phyloP scores from a whole-genome alignment of 169 alveolate genomes.

The Amoebophrya sp. region DNA sequence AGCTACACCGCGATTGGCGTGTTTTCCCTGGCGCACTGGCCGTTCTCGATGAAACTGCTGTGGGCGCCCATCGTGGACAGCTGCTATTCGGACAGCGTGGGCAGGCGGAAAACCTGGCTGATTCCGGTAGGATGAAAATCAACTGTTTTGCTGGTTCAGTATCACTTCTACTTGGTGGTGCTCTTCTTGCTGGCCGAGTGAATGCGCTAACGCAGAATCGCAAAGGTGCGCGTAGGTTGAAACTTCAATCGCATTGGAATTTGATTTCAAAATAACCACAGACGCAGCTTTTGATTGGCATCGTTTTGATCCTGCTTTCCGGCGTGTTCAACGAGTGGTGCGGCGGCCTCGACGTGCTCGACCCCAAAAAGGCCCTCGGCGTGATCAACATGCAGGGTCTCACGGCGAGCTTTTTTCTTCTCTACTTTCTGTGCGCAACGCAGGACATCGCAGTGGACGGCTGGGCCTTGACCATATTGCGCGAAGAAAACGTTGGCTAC shows the following conservation, averaged over 20 bases:
- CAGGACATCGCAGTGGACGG: constrained; percentile 91
- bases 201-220: background rate
- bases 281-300: background rate
- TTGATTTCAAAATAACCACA: background rate
- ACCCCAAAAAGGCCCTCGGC: background rate
- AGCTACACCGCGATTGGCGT: constrained; percentile 29
- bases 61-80: constrained; percentile 88
- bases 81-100: constrained; percentile 51
- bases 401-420: background rate
- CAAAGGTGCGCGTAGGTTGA: too few relatives aligned
- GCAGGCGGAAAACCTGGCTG: constrained; percentile 84
- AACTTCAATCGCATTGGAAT: too few relatives aligned
- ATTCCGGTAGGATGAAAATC: constrained; percentile 44
- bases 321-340: background rate
- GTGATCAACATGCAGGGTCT: background rate
- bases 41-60: constrained; percentile 64
- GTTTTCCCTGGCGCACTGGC: constrained; percentile 39
- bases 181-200: background rate
- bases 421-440: background rate
- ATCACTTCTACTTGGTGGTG: background rate
- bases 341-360: background rate
- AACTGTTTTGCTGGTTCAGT: background rate
- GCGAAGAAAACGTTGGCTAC: constrained; percentile 44
- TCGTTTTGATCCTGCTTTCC: background rate
- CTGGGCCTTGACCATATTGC: constrained; percentile 80